Percentiles rank a stretch among this genome's conserved stretches.
Evolutionary conservation across 2,329 filamentous ascomycete genomes (phyloP).

Genomic region (Cryphonectria japonica): DNA sequence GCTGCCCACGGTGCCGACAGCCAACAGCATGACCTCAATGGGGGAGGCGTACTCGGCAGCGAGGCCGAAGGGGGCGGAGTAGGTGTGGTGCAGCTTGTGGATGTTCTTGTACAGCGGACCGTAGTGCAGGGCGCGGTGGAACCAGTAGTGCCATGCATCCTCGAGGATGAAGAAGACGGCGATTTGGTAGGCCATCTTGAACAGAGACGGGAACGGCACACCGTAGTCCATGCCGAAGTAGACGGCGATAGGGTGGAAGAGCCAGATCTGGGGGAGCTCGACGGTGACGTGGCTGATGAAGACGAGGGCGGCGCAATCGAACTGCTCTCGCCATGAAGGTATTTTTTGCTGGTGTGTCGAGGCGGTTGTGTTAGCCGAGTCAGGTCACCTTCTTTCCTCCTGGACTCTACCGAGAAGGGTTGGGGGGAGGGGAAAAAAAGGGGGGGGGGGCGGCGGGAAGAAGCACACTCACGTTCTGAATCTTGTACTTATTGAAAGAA

Average conservation of each 20-base stretch:
- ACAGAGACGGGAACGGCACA: slow-evolving; percentile 84
- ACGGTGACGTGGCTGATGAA: slow-evolving; percentile 96
- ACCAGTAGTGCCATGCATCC: slow-evolving; percentile 98
- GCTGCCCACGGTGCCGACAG: slow-evolving; percentile 79
- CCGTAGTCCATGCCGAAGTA: slow-evolving; percentile 86
- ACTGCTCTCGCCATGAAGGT: slow-evolving; percentile 90
- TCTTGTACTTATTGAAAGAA: slow-evolving; percentile 91
- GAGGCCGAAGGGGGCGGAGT: slow-evolving; percentile 94
- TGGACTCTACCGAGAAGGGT: too few species aligned
- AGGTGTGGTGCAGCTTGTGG: slow-evolving; percentile 99
- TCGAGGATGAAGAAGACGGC: slow-evolving; percentile 93
- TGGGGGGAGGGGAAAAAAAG: background rate
- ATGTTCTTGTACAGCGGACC: slow-evolving; percentile 94
- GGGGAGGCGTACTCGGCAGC: slow-evolving; percentile 97
- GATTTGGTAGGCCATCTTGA: slow-evolving; percentile 90
- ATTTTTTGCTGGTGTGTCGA: slow-evolving; percentile 65
- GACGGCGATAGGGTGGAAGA: slow-evolving; percentile 96
- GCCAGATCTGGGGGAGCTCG: slow-evolving; percentile 97
- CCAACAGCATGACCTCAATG: slow-evolving; percentile 94
- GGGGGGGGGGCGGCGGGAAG: background rate
- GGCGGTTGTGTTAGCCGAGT: slow-evolving; percentile 32
- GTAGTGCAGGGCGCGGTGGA: slow-evolving; percentile 90
- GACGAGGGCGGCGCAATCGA: slow-evolving; percentile 90
- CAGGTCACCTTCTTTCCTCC: background rate
- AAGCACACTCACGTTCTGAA: slow-evolving; percentile 71